Conservation (phyloP, 495 filamentous ascomycete species). For the Tetracladium setigerum region DNA sequence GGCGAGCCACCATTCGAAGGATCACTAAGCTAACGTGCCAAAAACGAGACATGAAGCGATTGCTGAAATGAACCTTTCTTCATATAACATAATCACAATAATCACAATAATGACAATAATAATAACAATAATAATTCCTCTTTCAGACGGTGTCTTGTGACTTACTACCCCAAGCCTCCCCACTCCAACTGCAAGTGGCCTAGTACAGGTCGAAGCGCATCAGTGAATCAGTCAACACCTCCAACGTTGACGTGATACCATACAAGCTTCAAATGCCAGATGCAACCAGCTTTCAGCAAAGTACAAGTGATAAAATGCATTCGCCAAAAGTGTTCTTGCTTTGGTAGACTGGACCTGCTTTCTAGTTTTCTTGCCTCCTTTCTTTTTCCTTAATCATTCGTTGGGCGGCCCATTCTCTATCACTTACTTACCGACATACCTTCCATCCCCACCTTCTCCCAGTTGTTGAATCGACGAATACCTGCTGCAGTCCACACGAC, state of each 20-base stretch:
- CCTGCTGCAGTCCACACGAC: background rate
- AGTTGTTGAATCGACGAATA: conserved; percentile 5
- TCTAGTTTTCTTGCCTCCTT: background rate
- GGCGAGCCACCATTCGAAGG: too few relatives aligned
- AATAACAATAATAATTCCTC: too few relatives aligned
- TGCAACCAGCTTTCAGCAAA: conserved; percentile 4
- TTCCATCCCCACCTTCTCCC: conserved; percentile 13
- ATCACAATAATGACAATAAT: too few relatives aligned
- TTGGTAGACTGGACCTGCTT: conserved; percentile 15
- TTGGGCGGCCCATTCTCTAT: conserved; percentile 15
- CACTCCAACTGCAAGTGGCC: background rate
- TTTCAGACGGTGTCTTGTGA: conserved; percentile 7
- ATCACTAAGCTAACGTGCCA: too few relatives aligned
- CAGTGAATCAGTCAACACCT: background rate
- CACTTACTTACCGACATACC: conserved; percentile 3
- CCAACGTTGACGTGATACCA: conserved; percentile 10
- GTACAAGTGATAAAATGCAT: conserved; percentile 12
- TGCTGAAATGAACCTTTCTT: too few relatives aligned
- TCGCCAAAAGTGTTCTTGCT: conserved; percentile 4
- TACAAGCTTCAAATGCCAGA: conserved; percentile 1
- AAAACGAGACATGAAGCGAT: too few relatives aligned
- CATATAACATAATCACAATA: too few relatives aligned
- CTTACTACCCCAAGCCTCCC: conserved; percentile 1
- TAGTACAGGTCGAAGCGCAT: background rate
- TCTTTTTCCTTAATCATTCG: background rate